Evolutionary conservation across 441 rosid species (phyloP).

Genomic region (Bocquillonia castaneifolia): DNA sequence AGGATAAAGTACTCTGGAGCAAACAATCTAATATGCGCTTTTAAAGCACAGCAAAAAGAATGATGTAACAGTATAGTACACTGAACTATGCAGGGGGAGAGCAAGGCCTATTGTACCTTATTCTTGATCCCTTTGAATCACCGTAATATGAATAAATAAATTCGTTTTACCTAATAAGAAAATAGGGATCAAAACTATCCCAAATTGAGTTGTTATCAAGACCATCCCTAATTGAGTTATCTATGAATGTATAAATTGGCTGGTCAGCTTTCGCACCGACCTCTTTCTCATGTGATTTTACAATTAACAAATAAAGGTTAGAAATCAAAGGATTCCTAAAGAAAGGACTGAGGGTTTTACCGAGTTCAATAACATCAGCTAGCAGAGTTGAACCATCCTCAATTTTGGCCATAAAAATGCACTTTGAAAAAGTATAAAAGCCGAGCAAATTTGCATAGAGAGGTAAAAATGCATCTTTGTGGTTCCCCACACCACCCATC

Average conservation of each 20-base stretch:
- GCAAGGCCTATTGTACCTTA: not conserved
- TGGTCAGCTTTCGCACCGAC: conserved; percentile 23
- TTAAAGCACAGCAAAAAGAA: too few relatives aligned
- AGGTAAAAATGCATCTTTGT: conserved; percentile 85
- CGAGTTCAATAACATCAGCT: conserved; percentile 47
- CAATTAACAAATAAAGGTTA: conserved; percentile 52
- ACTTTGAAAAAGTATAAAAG: conserved; percentile 58
- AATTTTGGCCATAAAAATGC: conserved; percentile 38
- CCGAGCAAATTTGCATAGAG: conserved; percentile 78
- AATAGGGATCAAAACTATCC: conserved; percentile 81
- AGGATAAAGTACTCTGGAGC: too few relatives aligned
- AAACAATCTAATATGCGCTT: too few relatives aligned
- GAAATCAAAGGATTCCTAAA: conserved; percentile 65
- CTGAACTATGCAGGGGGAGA: not conserved
- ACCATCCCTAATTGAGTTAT: conserved; percentile 46
- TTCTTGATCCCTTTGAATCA: not conserved
- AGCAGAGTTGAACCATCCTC: conserved; percentile 28
- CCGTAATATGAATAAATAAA: conserved; percentile 13
- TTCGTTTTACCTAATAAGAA: conserved; percentile 52
- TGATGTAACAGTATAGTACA: not conserved
- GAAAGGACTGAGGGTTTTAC: conserved; percentile 51
- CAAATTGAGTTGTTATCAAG: conserved; percentile 51
- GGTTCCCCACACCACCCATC: conserved; percentile 87
- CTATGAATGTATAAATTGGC: conserved; percentile 25
- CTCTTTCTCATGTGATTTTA: conserved; percentile 44